Conservation (phyloP, 345 rosid genomes). For the Syzygium jambos region DNA sequence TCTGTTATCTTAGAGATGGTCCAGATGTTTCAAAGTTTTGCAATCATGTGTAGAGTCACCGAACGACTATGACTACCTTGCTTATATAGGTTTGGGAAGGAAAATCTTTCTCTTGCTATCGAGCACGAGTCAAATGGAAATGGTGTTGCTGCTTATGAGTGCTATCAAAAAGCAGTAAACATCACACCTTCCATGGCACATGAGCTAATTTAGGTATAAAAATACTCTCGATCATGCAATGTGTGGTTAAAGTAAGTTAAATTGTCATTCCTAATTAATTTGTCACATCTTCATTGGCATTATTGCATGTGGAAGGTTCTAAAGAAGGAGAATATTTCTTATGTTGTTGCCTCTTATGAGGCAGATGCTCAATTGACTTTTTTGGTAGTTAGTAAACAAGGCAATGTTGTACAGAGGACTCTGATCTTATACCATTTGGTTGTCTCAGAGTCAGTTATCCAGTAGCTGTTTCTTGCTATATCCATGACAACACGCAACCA, state of each 20-base stretch:
- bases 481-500: not conserved
- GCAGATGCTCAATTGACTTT: conserved; percentile 98
- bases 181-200: conserved; percentile 87
- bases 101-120: conserved; percentile 72
- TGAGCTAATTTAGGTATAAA: conserved; percentile 66
- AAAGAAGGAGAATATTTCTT: conserved; percentile 58
- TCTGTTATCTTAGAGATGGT: not conserved
- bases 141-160: conserved; percentile 66
- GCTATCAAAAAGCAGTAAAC: conserved; percentile 90
- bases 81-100: conserved; percentile 61
- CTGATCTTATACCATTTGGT: conserved; percentile 96
- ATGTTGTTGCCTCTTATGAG: conserved; percentile 83
- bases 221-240: not conserved
- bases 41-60: not conserved
- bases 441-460: conserved; percentile 74
- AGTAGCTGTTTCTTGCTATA: not conserved
- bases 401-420: conserved; percentile 90
- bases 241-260: not conserved
- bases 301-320: conserved; percentile 46
- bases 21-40: not conserved
- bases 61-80: not conserved
- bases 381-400: conserved; percentile 66
- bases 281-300: conserved; percentile 3
- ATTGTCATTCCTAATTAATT: too few relatives aligned
- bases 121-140: conserved; percentile 85